A percentile compares a stretch with the other conserved stretches of the same genome.
These are phyloP conservation scores for Tetracentron sinense DNA, from an alignment of 164 flowering plant species.

Conservation along the genomic window DNA sequence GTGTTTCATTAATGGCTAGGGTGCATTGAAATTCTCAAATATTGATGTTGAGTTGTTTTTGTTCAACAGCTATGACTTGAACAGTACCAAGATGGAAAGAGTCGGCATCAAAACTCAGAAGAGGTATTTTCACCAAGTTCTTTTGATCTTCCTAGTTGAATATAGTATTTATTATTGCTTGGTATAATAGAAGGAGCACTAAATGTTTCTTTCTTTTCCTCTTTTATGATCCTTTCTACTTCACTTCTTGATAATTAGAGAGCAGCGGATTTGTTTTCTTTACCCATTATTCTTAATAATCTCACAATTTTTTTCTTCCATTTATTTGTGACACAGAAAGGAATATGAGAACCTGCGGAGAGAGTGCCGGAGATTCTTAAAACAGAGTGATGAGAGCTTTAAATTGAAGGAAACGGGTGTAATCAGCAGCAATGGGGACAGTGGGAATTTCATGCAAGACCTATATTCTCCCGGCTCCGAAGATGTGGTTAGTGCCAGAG, in stretches of 20 bases:
- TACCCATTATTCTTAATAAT: background rate
- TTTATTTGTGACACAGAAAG: conserved; percentile 32
- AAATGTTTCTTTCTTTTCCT: background rate
- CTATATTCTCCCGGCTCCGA: conserved; percentile 49
- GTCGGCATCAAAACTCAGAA: conserved; percentile 33
- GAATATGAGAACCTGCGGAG: conserved; percentile 47
- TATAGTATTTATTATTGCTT: background rate
- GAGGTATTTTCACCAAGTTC: conserved; percentile 27
- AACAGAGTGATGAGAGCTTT: conserved; percentile 14
- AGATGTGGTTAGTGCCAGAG: conserved; percentile 82
- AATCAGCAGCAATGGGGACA: conserved; percentile 14
- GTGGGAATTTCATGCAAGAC: conserved; percentile 24
- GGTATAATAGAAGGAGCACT: background rate
- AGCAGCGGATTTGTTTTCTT: background rate
- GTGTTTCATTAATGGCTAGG: too few species aligned
- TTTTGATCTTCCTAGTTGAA: background rate
- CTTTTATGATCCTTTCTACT: background rate
- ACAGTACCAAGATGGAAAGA: conserved; percentile 54
- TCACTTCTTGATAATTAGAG: background rate
- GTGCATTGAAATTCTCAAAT: too few species aligned
- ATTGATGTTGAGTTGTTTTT: background rate
- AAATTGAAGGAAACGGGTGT: conserved; percentile 24
- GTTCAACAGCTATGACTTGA: conserved; percentile 47
- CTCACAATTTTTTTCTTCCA: background rate
- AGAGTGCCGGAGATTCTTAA: conserved; percentile 34